phyloP scores from a whole-genome alignment of 768 basidiomycete species.

The Hygrocybe coccinea region DNA sequence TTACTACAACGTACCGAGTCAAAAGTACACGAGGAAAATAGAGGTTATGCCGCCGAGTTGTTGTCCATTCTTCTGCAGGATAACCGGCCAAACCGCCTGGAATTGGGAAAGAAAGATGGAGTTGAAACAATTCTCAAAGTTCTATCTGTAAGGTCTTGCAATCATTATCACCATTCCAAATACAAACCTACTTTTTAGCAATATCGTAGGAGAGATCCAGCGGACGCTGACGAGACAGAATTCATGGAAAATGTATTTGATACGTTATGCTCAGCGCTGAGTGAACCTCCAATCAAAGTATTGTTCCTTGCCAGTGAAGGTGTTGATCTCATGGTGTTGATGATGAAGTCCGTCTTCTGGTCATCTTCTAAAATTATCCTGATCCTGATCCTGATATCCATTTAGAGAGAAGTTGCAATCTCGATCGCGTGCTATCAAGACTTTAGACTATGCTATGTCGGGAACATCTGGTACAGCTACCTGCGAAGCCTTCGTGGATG shows the following conservation, averaged over 20 bases:
- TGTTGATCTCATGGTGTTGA: conserved; percentile 93
- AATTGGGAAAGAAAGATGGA: conserved; percentile 68
- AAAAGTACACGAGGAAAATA: conserved; percentile 81
- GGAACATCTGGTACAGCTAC: conserved; percentile 60
- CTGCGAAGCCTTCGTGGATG: conserved; percentile 85
- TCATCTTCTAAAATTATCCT: neutral
- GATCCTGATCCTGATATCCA: neutral
- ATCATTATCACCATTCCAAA: conserved; percentile 2
- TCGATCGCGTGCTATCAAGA: conserved; percentile 81
- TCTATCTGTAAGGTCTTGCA: conserved; percentile 60
- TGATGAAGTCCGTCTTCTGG: conserved; percentile 80
- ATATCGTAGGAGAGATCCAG: conserved; percentile 82
- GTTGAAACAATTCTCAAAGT: conserved; percentile 72
- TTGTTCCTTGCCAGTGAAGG: conserved; percentile 89
- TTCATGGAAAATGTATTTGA: conserved; percentile 99
- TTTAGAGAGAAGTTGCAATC: conserved; percentile 79
- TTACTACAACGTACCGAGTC: conserved; percentile 68
- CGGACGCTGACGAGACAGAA: conserved; percentile 85
- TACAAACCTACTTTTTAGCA: conserved; percentile 45
- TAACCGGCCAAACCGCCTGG: conserved; percentile 60
- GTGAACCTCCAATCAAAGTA: conserved; percentile 71
- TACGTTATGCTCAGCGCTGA: conserved; percentile 77
- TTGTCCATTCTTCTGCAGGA: conserved; percentile 87
- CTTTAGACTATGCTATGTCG: conserved; percentile 86
- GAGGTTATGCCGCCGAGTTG: conserved; percentile 88